Evolutionary conservation across 1,284 basidiomycete genomes (phyloP), one percentile per base, ranked within the genome.

Genomic region (Leccinum brunneo-olivaceum): DNA sequence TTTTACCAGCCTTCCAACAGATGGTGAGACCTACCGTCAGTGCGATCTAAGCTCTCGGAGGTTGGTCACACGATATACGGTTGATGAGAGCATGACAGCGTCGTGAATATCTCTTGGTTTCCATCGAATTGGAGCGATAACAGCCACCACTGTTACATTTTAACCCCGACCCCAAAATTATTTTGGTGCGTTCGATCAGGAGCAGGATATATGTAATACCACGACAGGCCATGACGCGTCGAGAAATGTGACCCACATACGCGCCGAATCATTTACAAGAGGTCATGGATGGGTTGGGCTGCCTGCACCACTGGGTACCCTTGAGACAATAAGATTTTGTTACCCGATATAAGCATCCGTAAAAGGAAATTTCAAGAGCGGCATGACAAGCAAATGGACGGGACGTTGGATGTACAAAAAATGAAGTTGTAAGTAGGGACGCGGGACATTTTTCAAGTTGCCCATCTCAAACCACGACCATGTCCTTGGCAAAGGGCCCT

Each of bases 31-130:
- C 3, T 97, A 34, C 70, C 83, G 50, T 79, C 82, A 24, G 68
- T 94, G 46, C 85, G 87, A 41, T 57, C 77, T 0, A 91, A 97
- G 53, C 72, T 98, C 36, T 73, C 84, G 23, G 92, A 91, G 73
- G 90, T 92, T 53, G 54, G 41, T 48, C 5, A 1, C 14, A 7
- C 16, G 32, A 32, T 4, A 23, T 34, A 5, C 14, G 2, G 33
- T 35, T 8, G 21, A 41, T 28, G 36, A 20, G 10, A 18, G 77
- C 80, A 85, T 55, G 90, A 93, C 41, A 73, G 88, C 9, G 87
- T 98, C 81, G 92, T 48, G 95, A 98, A 70, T 98, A 98, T 66
- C 74, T 98, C 6, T 77, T 99, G 44, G 82, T 98, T 15, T 86
- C 87, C 7, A 82, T 98, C 48, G 95, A 98, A 67, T 79, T 95